phyloP scores from a whole-genome alignment of 2,329 filamentous ascomycete genomes.

The Metarhizium rileyi region DNA sequence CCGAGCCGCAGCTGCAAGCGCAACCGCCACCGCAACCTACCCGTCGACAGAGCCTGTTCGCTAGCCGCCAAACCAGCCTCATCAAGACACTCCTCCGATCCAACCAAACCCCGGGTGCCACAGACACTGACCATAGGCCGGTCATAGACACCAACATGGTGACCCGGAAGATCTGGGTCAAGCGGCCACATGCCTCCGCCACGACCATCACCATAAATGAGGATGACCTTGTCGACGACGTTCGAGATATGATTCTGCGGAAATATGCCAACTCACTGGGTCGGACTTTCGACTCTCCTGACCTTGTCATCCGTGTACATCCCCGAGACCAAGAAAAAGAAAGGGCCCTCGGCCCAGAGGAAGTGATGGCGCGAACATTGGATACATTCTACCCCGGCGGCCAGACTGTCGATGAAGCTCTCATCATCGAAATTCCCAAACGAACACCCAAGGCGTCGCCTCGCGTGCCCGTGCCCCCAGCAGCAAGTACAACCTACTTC shows the following conservation, averaged over 20 bases:
- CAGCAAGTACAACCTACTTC: slow-evolving; percentile 38
- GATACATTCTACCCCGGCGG: slow-evolving; percentile 80
- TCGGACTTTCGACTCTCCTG: slow-evolving; percentile 79
- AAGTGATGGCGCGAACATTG: slow-evolving; percentile 66
- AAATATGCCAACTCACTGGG: slow-evolving; percentile 94
- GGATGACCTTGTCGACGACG: slow-evolving; percentile 88
- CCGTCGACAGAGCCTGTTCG: slow-evolving; percentile 24
- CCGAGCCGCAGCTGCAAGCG: too few relatives aligned
- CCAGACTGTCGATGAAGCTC: slow-evolving; percentile 78
- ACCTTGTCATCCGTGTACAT: slow-evolving; percentile 69
- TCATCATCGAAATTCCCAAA: slow-evolving; percentile 80
- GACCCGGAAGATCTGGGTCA: slow-evolving; percentile 88
- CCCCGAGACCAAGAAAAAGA: slow-evolving; percentile 60
- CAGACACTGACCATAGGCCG: slow-evolving; percentile 12
- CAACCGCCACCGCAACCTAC: too few relatives aligned
- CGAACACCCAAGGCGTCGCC: slow-evolving; percentile 77
- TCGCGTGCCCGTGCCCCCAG: slow-evolving; percentile 37
- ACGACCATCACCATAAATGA: slow-evolving; percentile 79
- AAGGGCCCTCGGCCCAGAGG: slow-evolving; percentile 73
- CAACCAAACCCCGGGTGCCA: slow-evolving; percentile 10
- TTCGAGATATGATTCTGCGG: slow-evolving; percentile 80
- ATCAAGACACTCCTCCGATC: slow-evolving; percentile 22
- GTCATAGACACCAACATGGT: slow-evolving; percentile 43
- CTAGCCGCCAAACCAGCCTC: slow-evolving; percentile 27
- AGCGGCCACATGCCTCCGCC: slow-evolving; percentile 72